These are phyloP conservation scores for Cyberlindnera mycetangii DNA, from an alignment of 805 yeast genomes.

Conservation along the genomic window DNA sequence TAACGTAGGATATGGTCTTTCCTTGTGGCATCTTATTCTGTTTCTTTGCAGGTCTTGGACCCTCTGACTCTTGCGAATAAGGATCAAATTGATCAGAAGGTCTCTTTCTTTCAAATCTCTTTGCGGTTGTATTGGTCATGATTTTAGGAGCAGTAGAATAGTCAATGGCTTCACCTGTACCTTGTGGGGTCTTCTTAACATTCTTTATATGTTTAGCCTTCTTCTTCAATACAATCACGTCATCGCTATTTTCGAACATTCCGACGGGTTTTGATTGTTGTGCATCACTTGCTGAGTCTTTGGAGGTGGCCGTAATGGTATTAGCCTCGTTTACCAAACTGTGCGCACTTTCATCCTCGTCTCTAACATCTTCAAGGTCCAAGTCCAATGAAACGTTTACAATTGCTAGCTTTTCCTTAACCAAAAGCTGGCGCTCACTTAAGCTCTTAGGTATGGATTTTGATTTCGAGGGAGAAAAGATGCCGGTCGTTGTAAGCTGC, in stretches of 20 bases:
- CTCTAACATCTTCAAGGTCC: constrained; percentile 1
- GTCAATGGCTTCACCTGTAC: constrained; percentile 35
- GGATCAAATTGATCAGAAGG: constrained; percentile 50
- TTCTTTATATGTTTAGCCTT: constrained; percentile 5
- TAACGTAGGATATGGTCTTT: constrained; percentile 23
- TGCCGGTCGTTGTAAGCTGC: background rate
- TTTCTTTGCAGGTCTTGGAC: constrained; percentile 54
- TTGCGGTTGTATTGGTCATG: constrained; percentile 22
- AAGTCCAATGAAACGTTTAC: constrained; percentile 2
- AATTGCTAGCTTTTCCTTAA: background rate
- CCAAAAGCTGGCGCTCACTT: constrained; percentile 1
- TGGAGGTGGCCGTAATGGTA: background rate
- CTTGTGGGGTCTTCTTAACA: constrained; percentile 7
- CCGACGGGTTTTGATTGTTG: background rate
- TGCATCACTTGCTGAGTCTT: background rate
- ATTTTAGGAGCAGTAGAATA: constrained; percentile 43
- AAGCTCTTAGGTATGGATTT: constrained; percentile 6
- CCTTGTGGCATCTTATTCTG: constrained; percentile 19
- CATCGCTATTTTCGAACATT: constrained; percentile 24
- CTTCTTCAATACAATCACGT: constrained; percentile 22
- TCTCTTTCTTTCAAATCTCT: constrained; percentile 35
- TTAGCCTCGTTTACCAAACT: no score
- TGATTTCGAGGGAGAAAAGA: background rate
- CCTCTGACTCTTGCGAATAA: constrained; percentile 45
- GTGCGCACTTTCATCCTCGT: background rate